Evolutionary conservation across 2,329 filamentous ascomycete genomes (phyloP), one percentile per base, ranked within the genome.

Genomic region (Talaromyces sp.): DNA sequence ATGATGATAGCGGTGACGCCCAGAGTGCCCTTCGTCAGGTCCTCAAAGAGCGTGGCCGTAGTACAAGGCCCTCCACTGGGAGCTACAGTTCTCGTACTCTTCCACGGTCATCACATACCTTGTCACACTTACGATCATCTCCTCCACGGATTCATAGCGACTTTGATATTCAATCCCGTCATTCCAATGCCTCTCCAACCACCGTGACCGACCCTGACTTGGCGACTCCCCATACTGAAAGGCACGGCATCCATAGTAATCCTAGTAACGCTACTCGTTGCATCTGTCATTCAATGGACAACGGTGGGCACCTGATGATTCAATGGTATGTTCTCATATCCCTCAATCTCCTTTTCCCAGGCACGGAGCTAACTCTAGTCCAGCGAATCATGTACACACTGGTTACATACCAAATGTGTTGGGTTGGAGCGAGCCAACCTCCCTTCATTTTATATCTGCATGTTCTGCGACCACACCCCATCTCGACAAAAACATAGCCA

Each of bases 301-400:
- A 79, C 48, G 77, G 79, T 49, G 81, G 79, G 19, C 77, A 79
- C 59, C 66, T 80, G 27, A 83, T 86, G 79, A 78, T 86, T 42
- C 83, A 85, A 72, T 87, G 77, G 77, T 80, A 67, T 64, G 70
- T 64, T 42, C 27, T 6, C 24, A n/a, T n/a, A 10, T 16, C 33
- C 32, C 6, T 49, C 7, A 14, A 17, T 36, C 17, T 16, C 33
- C 20, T 24, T 27, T 33, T 22, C 17, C 43, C 14, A 41, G 8
- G n/a, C 14, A n/a, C n/a, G 11, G 3, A 1, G 17, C 39, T 43
- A 29, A 49, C n/a, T 10, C 16, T 20, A 17, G 11, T 50, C 20
- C 56, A 80, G 84, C 70, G 81, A 83, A 66, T 82, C 80, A 20
- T 87, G 84, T 70, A 80, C 75, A n/a, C 83, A 85, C 60, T 86